Base-by-base conservation (phyloP, 2,329 filamentous ascomycete genomes). In the Neofusicoccum cordaticola region DNA sequence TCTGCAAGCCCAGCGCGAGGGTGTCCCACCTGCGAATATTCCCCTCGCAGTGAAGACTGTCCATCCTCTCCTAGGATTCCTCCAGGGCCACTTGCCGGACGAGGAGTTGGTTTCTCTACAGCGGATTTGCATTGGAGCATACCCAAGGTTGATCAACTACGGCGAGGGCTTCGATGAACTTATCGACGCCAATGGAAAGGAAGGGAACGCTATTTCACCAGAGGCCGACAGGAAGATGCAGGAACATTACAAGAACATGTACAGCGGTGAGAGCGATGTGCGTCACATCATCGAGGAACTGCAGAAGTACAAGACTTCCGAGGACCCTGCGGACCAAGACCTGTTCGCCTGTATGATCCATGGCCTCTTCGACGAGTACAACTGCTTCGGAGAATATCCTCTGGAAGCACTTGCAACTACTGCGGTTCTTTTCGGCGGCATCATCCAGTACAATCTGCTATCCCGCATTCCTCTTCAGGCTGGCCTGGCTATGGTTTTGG, bases 341-440 rank as follows among this genome's bases (percentile, higher is more conserved):
- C 86, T 97, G 6, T 99, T 99, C 75, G 91, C 94, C 13, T 97
- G 94, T 80, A 99, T 99, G 93, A 96, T 99, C 41, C 93, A 97
- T 72, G 95, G 95, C 0, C 82, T 99, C 3, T 97, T 99, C 71
- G 95, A 99, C 71, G 95, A 99, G 80, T 99, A 97, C 75, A 90
- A 90, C 63, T 96, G 97, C 73, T 99, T 97, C 75, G 87, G 90
- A 45, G 93, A 96, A 72, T 99, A 99, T 76, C 96, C 96, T 0
- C 83, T 97, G n/a, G 94, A 97, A 73, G 95, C 95, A 5, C 82
- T 99, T 58, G 94, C 94, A 7, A 98, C 94, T 11, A 99, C 95
- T 0, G 94, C 95, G 3, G 93, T 99, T 9, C 85, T 99, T 34
- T 99, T 99, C 75, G 95, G 95, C 63, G 95, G 94, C 34, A 95